Base-by-base conservation (phyloP, 768 basidiomycete genomes). In the Tulasnella sp. region DNA sequence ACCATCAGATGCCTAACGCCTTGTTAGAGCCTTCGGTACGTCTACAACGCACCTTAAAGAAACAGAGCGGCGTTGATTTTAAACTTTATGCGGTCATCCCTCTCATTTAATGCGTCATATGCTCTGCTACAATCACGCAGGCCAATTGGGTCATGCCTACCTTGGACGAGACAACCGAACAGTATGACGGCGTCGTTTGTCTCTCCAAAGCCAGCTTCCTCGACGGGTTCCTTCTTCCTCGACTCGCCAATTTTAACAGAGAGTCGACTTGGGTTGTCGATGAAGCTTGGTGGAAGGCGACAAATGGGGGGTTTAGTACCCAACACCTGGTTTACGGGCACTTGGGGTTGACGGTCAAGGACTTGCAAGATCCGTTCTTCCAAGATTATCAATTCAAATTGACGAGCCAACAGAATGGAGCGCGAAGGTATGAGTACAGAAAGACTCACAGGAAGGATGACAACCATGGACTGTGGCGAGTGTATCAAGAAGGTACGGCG, bases 181-280 rank as follows among this genome's bases (percentile, higher is more conserved):
- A 5, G 36, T 72, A 72, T 14, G 71, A 72, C 40, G 71, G 31
- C 31, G 27, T 27, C 21, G 40, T 72, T 24, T 72, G 71, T 34
- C 71, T 72, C 40, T 72, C 62, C 58, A 78, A 62, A 34, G 39
- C 31, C n/a, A 39, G 16, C 48, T 73, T 40, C 34, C 77, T 78
- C 39, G 39, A 72, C 34, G 58, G 56, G 21, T 68, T 68, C 10
- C 77, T 68, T 68, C 58, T 78, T 9, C 68, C 77, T 52, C 16
- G 40, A 68, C 38, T 78, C 38, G 77, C 77, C 1, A 72, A 39
- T 5, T 40, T 78, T 19, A 72, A 72, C 27, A 24, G 21, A 6
- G 36, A 72, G 40, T 72, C 71, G 19, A 72, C 71, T 4, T 72
- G 71, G 71, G 71, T 72, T 21, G 40, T 42, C 36, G 27, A 21